These are phyloP conservation scores for Lentinula lateritia DNA, from an alignment of 768 basidiomycete species.

Conservation along the genomic window DNA sequence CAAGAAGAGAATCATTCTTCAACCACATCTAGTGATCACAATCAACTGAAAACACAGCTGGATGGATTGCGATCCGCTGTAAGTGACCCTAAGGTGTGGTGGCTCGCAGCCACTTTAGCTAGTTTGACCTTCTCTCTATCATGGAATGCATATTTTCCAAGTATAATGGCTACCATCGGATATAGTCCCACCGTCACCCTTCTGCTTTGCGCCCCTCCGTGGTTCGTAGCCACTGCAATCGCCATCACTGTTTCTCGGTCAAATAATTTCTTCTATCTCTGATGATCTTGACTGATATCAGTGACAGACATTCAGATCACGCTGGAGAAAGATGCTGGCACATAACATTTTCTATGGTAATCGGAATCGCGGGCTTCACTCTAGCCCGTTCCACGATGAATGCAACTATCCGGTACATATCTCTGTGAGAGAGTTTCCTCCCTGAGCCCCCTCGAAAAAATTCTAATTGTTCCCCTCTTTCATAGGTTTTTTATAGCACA, in stretches of 20 bases:
- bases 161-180: constrained; percentile 46
- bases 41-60: constrained; percentile 13
- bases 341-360: constrained; percentile 41
- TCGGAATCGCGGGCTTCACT: constrained; percentile 66
- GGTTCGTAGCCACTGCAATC: constrained; percentile 53
- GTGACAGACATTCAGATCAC: constrained; percentile 63
- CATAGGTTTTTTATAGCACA: constrained; percentile 73
- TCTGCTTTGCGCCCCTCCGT: constrained; percentile 63
- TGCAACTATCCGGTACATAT: constrained; percentile 55
- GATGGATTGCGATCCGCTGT: constrained; percentile 55
- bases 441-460: neutral
- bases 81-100: constrained; percentile 59
- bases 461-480: neutral
- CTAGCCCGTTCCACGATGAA: constrained; percentile 63
- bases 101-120: constrained; percentile 45
- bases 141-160: constrained; percentile 57
- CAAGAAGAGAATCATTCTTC: constrained; percentile 29
- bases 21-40: neutral
- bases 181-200: constrained; percentile 47
- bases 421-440: constrained; percentile 38
- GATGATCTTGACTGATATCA: neutral
- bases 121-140: constrained; percentile 39
- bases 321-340: constrained; percentile 69
- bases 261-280: constrained; percentile 5
- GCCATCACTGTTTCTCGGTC: constrained; percentile 51